These are phyloP conservation scores for Pseudofabraea citricarpa DNA, from an alignment of 2,329 filamentous ascomycete species.

Conservation along the genomic window DNA sequence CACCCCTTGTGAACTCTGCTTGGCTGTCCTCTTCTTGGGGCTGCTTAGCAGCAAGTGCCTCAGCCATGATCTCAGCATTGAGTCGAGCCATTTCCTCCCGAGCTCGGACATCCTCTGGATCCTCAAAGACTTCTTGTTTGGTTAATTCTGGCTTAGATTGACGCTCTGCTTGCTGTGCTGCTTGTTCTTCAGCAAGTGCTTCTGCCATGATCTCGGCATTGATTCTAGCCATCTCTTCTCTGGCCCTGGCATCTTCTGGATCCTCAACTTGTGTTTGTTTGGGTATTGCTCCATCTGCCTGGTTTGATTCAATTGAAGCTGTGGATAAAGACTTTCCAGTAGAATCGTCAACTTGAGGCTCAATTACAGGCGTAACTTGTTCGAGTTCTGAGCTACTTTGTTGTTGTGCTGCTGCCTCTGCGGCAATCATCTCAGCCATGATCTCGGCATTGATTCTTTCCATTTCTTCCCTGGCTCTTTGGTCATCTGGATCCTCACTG, in stretches of 20 bases:
- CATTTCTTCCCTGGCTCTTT: not conserved
- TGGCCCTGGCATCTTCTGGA: not conserved
- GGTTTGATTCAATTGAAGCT: not conserved
- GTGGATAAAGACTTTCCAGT: too few relatives aligned
- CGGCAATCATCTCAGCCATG: not conserved
- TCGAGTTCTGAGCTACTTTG: not conserved
- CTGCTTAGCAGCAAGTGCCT: not conserved
- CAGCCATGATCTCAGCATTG: constrained; percentile 1
- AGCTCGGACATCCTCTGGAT: not conserved
- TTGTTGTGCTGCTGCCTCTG: not conserved
- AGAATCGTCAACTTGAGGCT: constrained; percentile 1
- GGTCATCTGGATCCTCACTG: not conserved
- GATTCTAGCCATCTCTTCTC: constrained; percentile 1
- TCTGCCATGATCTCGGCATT: constrained; percentile 1
- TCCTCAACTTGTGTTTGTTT: not conserved
- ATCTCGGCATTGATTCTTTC: constrained; percentile 1
- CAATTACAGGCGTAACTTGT: not conserved
- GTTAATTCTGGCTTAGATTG: not conserved
- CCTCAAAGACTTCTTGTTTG: not conserved
- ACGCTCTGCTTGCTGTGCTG: not conserved
- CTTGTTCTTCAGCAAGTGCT: not conserved
- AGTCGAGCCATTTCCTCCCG: not conserved
- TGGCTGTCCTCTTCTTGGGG: not conserved
- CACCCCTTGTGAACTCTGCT: not conserved
- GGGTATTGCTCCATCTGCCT: not conserved